Evolutionary conservation across 257 asterid species (phyloP).

Genomic region (Jacaranda copaia): DNA sequence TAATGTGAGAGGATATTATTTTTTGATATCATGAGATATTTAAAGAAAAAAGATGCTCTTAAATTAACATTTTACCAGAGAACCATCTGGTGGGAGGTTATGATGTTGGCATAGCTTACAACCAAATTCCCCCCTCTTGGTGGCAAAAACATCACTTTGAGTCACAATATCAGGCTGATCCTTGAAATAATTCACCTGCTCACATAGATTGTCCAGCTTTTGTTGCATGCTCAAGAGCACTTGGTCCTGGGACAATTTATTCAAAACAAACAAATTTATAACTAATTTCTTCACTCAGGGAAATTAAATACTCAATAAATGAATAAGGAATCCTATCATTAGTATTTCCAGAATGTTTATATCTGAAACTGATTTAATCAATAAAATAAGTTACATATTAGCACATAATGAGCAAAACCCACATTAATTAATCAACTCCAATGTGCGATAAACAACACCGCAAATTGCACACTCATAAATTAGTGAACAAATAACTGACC

Average conservation of each 20-base stretch:
- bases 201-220: slow-evolving; percentile 82
- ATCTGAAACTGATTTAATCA: slow-evolving; percentile 6
- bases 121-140: slow-evolving; percentile 33
- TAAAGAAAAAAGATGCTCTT: not conserved
- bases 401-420: slow-evolving; percentile 4
- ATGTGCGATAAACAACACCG: not conserved
- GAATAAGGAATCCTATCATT: not conserved
- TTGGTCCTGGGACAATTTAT: slow-evolving; percentile 62
- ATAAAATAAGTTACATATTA: not conserved
- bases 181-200: slow-evolving; percentile 69
- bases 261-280: slow-evolving; percentile 16
- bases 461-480: not conserved
- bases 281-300: too few relatives aligned
- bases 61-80: slow-evolving; percentile 44
- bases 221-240: slow-evolving; percentile 82
- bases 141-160: slow-evolving; percentile 2
- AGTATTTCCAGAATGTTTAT: not conserved
- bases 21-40: not conserved
- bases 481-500: slow-evolving; percentile 52
- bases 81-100: slow-evolving; percentile 37
- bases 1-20: not conserved
- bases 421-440: slow-evolving; percentile 26
- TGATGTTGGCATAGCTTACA: slow-evolving; percentile 53
- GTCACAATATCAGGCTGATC: slow-evolving; percentile 62
- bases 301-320: too few relatives aligned